These are phyloP conservation scores for Nasturtium officinale DNA, from an alignment of 345 rosid species.

Conservation along the genomic window DNA sequence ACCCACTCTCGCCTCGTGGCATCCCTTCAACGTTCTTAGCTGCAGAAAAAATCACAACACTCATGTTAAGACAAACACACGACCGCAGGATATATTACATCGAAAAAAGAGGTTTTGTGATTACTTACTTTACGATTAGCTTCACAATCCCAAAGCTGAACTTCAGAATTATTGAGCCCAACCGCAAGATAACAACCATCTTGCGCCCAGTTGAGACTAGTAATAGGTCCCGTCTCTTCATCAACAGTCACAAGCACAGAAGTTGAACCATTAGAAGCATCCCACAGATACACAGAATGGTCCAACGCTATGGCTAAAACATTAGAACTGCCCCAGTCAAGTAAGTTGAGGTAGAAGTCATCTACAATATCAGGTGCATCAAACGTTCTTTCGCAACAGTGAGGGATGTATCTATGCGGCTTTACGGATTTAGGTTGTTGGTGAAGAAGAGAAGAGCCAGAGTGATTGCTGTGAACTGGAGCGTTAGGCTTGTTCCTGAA, in stretches of 20 bases:
- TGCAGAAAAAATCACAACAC: not conserved
- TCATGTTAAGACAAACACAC: not conserved
- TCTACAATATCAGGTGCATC: conserved; percentile 13
- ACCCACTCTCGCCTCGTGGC: conserved; percentile 30
- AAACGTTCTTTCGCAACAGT: not conserved
- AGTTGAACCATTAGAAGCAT: conserved; percentile 41
- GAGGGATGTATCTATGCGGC: conserved; percentile 17
- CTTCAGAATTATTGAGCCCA: conserved; percentile 18
- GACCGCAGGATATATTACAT: no score
- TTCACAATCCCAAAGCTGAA: conserved; percentile 36
- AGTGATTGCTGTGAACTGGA: not conserved
- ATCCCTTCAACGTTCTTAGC: conserved; percentile 37
- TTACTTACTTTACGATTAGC: conserved; percentile 22
- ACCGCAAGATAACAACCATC: conserved; percentile 45
- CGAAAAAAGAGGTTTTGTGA: not conserved
- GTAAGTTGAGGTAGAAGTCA: conserved; percentile 27
- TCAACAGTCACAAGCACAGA: conserved; percentile 44
- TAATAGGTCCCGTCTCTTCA: conserved; percentile 44
- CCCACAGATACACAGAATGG: conserved; percentile 32
- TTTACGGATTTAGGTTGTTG: not conserved
- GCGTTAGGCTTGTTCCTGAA: conserved; percentile 62
- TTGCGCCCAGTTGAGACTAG: conserved; percentile 45
- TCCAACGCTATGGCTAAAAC: conserved; percentile 19
- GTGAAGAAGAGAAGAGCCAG: not conserved
- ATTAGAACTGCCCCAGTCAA: conserved; percentile 14